Evolutionary conservation across 2,329 filamentous ascomycete genomes (phyloP), one percentile per base, ranked within the genome.

Genomic region (Fusarium vanettenii): DNA sequence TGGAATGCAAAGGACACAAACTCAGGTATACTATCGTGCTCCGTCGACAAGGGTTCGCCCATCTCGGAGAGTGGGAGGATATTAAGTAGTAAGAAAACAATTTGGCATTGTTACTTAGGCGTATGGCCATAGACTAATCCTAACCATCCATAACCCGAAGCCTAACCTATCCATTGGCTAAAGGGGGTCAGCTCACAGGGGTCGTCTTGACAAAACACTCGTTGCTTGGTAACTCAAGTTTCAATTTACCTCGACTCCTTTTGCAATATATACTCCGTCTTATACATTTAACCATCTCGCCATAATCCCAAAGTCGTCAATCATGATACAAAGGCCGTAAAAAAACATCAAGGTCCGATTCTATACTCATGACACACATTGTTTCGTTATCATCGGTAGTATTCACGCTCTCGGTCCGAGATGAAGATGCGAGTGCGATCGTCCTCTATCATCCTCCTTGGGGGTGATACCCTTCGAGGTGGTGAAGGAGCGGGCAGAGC

Each of bases 361-460:
- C 29, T 16, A 25, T 48, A 20, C 20, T 48, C n/a, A 39, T 33
- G 16, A 48, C 31, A 20, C 60, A 61, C n/a, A 57, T 10, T 29
- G 18, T 45, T 41, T 35, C 29, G 9, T 68, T 56, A 74, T 60
- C 74, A 69, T 20, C 75, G 72, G 25, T 80, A 76, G 67, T 84
- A 84, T 45, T 82, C 80, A 31, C 79, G 77, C 67, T 78, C 76
- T 29, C 82, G 78, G 57, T 85, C 83, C 29, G 81, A 76, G 27
- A 85, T 83, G 27, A 76, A 76, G 20, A 85, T 76, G 50, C 80
- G 76, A 27, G 74, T 66, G 20, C 66, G 70, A 35, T 80, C 76
- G 22, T 80, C 75, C 69, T 79, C 82, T 22, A 81, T 82, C 80
- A 78, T 81, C 73, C 75, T 82, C 77, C 69, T 76, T 57, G 75